A percentile compares a stretch with the other conserved stretches of the same genome.
Conservation (phyloP, 2,329 filamentous ascomycete genomes). For the Drechslerella dactyloides region DNA sequence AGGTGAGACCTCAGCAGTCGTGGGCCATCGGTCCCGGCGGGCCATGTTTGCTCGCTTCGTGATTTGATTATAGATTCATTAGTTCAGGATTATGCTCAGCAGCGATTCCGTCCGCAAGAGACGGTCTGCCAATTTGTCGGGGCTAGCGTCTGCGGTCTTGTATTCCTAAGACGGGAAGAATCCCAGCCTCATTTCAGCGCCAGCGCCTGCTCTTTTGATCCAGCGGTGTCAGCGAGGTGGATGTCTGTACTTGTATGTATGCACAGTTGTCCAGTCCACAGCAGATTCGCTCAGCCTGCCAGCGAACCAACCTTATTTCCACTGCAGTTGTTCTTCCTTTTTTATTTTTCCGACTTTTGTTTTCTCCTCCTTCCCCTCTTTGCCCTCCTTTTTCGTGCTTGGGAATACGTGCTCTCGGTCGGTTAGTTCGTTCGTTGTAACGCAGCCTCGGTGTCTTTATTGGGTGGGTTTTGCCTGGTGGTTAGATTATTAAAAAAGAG, state of each 20-base stretch:
- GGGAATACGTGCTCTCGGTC: neutral
- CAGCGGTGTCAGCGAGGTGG: neutral
- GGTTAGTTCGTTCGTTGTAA: neutral
- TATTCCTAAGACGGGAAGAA: constrained; percentile 25
- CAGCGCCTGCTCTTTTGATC: constrained; percentile 16
- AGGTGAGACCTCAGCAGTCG: neutral
- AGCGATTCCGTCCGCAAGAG: constrained; percentile 2
- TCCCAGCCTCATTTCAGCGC: constrained; percentile 34
- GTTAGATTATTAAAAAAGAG: neutral
- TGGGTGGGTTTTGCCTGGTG: neutral
- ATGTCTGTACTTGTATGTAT: neutral
- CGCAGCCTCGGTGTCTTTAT: neutral
- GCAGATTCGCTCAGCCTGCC: neutral
- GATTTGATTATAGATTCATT: constrained; percentile 10
- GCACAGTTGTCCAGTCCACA: constrained; percentile 2
- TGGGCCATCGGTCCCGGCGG: constrained; percentile 8
- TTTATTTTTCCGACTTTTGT: neutral
- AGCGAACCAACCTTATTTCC: constrained; percentile 14
- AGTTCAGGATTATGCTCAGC: neutral
- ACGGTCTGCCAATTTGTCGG: neutral
- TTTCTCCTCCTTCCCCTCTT: constrained; percentile 3
- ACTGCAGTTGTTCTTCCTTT: constrained; percentile 5
- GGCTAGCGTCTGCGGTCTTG: neutral
- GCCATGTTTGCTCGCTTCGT: constrained; percentile 2
- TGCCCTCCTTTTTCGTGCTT: neutral